Conservation (phyloP, 2,329 filamentous ascomycete species). For the Colletotrichum sp. region DNA sequence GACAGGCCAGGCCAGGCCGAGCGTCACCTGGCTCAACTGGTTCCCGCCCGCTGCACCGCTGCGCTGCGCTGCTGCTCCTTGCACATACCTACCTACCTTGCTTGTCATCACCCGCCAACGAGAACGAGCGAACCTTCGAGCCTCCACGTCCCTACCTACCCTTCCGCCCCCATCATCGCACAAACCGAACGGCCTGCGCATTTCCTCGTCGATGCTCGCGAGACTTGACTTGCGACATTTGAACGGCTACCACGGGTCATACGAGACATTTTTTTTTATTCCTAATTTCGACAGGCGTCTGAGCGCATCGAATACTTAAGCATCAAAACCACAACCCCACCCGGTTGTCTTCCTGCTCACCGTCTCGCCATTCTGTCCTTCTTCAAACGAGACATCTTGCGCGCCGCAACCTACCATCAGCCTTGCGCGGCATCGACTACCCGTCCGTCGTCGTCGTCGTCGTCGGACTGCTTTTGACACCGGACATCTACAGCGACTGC, state of each 20-base stretch:
- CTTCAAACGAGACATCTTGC: conserved; percentile 2
- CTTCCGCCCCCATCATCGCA: conserved; percentile 18
- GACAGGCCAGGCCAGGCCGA: conserved; percentile 1
- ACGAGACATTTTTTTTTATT: conserved; percentile 45
- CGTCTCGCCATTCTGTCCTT: conserved; percentile 24
- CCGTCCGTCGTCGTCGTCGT: background rate
- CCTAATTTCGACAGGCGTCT: conserved; percentile 33
- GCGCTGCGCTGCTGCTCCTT: background rate
- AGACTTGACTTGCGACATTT: conserved; percentile 22
- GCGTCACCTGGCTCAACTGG: conserved; percentile 26
- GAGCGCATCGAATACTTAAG: conserved; percentile 44
- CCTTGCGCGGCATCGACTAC: conserved; percentile 21
- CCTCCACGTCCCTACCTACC: background rate
- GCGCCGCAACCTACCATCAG: background rate
- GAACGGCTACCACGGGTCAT: conserved; percentile 39
- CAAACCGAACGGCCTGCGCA: conserved; percentile 7
- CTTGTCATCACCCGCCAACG: conserved; percentile 16
- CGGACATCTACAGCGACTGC: background rate
- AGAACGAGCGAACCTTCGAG: conserved; percentile 9
- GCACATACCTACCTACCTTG: background rate
- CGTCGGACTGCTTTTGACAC: background rate
- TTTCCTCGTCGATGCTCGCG: conserved; percentile 10
- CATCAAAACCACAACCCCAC: conserved; percentile 35
- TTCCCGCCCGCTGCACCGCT: conserved; percentile 5
- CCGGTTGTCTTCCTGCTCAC: conserved; percentile 25